Evolutionary conservation across 306 rosid genomes (phyloP).

Genomic region (Astragalus glycyphyllos): DNA sequence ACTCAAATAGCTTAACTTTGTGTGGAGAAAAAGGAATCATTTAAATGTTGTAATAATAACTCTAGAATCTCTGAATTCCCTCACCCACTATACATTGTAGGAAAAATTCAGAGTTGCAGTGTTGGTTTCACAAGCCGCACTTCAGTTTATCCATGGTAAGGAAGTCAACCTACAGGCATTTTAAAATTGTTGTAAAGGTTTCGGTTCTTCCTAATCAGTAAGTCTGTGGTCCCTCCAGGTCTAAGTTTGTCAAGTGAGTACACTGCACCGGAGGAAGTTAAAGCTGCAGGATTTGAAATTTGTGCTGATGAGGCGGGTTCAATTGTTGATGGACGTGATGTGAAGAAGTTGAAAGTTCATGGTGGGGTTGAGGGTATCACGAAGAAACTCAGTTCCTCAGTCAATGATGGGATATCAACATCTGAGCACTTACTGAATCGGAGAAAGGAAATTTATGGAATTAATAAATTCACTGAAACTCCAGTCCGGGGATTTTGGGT

Average conservation of each 20-base stretch:
- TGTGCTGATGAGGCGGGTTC: conserved; percentile 84
- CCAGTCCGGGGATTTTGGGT: conserved; percentile 81
- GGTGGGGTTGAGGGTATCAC: conserved; percentile 73
- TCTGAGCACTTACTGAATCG: conserved; percentile 65
- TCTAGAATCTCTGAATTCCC: conserved; percentile 9
- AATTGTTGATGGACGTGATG: conserved; percentile 86
- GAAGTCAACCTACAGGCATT: conserved; percentile 25
- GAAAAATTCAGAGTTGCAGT: conserved; percentile 99
- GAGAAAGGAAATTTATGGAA: conserved; percentile 80
- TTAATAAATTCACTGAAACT: conserved; percentile 85
- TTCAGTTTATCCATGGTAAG: conserved; percentile 93
- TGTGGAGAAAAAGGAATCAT: conserved; percentile 10
- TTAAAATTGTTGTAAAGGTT: conserved; percentile 2
- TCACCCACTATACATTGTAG: conserved; percentile 50
- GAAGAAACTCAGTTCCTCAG: conserved; percentile 68
- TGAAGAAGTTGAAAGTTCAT: conserved; percentile 81
- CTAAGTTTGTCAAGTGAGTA: conserved; percentile 73
- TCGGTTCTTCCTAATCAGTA: conserved; percentile 22
- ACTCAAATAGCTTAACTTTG: conserved; percentile 20
- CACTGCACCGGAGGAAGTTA: conserved; percentile 79
- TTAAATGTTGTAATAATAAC: conserved; percentile 6
- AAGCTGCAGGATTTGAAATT: conserved; percentile 83
- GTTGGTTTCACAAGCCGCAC: conserved; percentile 99
- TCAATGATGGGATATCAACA: conserved; percentile 64
- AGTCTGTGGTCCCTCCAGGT: conserved; percentile 55